A percentile compares a stretch with the other conserved stretches of the same genome.
Conservation (phyloP, 2,329 filamentous ascomycete species). For the Ustulina deusta region DNA sequence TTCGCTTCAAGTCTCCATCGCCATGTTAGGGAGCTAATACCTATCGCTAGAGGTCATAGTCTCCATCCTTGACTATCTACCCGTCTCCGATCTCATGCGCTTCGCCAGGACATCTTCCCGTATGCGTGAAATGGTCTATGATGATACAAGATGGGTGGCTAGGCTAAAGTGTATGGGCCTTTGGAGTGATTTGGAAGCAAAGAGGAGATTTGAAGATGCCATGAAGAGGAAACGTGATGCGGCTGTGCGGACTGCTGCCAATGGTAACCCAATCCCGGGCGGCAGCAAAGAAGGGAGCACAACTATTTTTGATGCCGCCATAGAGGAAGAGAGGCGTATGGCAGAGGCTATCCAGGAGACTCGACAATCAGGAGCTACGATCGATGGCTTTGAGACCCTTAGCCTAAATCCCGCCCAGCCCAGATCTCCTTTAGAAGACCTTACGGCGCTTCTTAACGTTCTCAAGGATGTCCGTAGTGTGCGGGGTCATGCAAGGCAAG, state of each 20-base stretch:
- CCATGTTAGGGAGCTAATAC: constrained; percentile 22
- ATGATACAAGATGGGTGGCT: constrained; percentile 94
- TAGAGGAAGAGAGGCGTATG: constrained; percentile 72
- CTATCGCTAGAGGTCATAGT: constrained; percentile 79
- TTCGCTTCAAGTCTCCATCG: constrained; percentile 1
- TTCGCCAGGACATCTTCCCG: constrained; percentile 87
- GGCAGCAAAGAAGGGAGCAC: constrained; percentile 55
- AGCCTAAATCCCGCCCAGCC: constrained; percentile 62
- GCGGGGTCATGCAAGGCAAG: constrained; percentile 84
- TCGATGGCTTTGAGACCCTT: constrained; percentile 85
- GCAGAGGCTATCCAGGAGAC: constrained; percentile 51
- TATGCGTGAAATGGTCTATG: constrained; percentile 98
- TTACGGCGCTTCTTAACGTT: constrained; percentile 74
- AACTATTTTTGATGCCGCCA: constrained; percentile 79
- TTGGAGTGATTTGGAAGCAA: constrained; percentile 91
- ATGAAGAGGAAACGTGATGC: constrained; percentile 72
- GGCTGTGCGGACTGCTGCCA: constrained; percentile 49
- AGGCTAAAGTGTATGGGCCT: constrained; percentile 86
- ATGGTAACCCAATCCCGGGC: constrained; percentile 38
- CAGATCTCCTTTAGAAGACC: constrained; percentile 65
- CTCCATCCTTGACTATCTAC: constrained; percentile 88
- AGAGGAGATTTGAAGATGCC: constrained; percentile 81
- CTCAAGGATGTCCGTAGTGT: constrained; percentile 80
- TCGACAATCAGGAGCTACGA: constrained; percentile 46
- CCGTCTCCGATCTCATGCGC: constrained; percentile 84